Evolutionary conservation across 345 rosid species (phyloP).

Genomic region (Citrus medica): DNA sequence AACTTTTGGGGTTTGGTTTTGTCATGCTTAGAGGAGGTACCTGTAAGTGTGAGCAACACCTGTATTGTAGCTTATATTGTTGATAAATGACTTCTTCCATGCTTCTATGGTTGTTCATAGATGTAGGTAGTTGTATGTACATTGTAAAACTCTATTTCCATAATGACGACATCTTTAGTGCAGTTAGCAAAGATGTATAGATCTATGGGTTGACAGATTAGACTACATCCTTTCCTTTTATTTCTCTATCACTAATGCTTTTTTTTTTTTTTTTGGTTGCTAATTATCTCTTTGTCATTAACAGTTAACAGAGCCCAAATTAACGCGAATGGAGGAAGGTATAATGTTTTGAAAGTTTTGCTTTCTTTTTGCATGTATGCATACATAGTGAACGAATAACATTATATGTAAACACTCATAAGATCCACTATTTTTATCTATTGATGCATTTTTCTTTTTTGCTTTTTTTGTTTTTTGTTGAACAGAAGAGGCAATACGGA

Average conservation of each 20-base stretch:
- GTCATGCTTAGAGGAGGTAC: not conserved
- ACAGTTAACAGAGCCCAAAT: slow-evolving; percentile 79
- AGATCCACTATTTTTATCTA: not conserved
- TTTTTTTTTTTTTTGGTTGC: not conserved
- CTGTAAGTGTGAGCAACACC: too few species aligned
- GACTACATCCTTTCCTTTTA: not conserved
- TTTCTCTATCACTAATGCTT: slow-evolving; percentile 22
- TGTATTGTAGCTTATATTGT: not conserved
- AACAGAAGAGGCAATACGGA: slow-evolving; percentile 74
- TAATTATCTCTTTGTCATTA: slow-evolving; percentile 10
- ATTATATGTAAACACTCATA: not conserved
- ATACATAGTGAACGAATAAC: not conserved
- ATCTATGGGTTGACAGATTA: not conserved
- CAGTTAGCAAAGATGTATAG: not conserved
- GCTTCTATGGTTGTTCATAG: not conserved
- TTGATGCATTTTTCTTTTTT: slow-evolving; percentile 9
- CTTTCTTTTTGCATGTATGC: not conserved
- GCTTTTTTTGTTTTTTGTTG: not conserved
- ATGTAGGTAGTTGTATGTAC: not conserved
- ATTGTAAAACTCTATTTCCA: not conserved
- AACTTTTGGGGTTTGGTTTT: not conserved
- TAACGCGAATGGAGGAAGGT: slow-evolving; percentile 86
- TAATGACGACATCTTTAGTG: not conserved
- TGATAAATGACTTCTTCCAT: not conserved
- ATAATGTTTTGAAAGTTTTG: slow-evolving; percentile 22